phyloP scores from a whole-genome alignment of 495 filamentous ascomycete species.

The Hypoxylon rickii region DNA sequence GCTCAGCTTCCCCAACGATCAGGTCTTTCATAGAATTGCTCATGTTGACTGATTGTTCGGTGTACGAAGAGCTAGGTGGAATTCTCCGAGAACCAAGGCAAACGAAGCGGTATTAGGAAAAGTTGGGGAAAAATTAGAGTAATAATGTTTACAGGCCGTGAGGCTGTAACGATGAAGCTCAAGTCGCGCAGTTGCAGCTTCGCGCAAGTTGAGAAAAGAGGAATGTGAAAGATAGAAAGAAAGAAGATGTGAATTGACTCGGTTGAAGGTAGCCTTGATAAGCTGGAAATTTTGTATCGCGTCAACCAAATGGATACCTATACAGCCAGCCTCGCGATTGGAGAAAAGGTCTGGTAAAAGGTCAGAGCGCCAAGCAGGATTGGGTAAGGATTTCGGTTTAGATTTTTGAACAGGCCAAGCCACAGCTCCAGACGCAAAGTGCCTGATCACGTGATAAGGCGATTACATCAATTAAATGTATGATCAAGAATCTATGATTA shows the following conservation, averaged over 20 bases:
- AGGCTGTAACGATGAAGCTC: not conserved
- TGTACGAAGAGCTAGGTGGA: not conserved
- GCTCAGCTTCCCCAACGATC: conserved; percentile 80
- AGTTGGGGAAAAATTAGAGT: not conserved
- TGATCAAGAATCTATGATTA: too few species aligned
- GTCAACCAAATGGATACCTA: too few species aligned
- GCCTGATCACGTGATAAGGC: too few species aligned
- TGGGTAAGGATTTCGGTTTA: too few species aligned
- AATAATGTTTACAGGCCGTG: not conserved
- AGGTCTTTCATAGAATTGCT: conserved; percentile 69
- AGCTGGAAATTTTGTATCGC: conserved; percentile 22
- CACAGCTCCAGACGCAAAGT: too few species aligned
- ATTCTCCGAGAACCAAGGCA: too few species aligned
- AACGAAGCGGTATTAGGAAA: not conserved
- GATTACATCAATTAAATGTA: too few species aligned
- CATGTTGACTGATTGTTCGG: conserved; percentile 53
- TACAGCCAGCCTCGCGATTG: conserved; percentile 27
- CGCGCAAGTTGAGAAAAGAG: not conserved
- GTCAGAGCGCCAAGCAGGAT: not conserved
- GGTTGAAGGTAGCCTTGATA: not conserved
- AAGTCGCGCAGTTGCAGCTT: not conserved
- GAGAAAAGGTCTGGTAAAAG: not conserved
- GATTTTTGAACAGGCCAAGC: too few species aligned
- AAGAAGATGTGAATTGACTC: not conserved
- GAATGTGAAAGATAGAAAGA: not conserved